Evolutionary conservation across 192 early-diverging fungal species (phyloP).

Genomic region (Rhizophagus sp.): DNA sequence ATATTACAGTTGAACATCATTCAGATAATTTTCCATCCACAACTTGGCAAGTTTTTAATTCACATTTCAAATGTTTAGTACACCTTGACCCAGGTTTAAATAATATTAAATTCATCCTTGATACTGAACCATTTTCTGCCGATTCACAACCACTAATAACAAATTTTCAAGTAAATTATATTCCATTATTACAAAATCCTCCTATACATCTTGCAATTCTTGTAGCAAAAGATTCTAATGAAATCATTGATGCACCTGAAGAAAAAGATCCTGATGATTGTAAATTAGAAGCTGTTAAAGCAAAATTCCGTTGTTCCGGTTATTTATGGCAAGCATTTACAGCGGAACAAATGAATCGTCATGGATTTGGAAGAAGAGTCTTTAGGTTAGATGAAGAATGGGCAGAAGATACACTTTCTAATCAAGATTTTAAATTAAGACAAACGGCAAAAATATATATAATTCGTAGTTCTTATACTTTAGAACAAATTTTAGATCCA

Average conservation of each 20-base stretch:
- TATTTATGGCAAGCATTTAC: slow-evolving; percentile 77
- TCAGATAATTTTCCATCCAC: slow-evolving; percentile 48
- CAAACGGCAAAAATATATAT: slow-evolving; percentile 60
- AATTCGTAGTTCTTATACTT: slow-evolving; percentile 46
- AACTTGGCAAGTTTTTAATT: slow-evolving; percentile 53
- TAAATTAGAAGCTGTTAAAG: slow-evolving; percentile 49
- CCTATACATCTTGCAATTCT: slow-evolving; percentile 60
- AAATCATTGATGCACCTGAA: slow-evolving; percentile 61
- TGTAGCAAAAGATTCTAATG: slow-evolving; percentile 57
- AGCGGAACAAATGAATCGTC: slow-evolving; percentile 67
- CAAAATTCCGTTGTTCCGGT: slow-evolving; percentile 60
- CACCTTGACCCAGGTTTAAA: slow-evolving; percentile 60
- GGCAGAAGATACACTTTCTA: slow-evolving; percentile 53
- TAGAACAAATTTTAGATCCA: slow-evolving; percentile 59
- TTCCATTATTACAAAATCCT: slow-evolving; percentile 54
- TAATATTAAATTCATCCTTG: slow-evolving; percentile 50
- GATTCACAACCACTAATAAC: slow-evolving; percentile 21
- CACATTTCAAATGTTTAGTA: slow-evolving; percentile 61
- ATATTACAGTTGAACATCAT: slow-evolving; percentile 34
- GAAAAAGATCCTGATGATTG: slow-evolving; percentile 47
- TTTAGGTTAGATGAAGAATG: slow-evolving; percentile 64
- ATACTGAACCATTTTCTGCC: slow-evolving; percentile 32
- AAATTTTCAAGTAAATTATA: slow-evolving; percentile 48
- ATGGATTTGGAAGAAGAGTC: slow-evolving; percentile 63
- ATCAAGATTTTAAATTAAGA: slow-evolving; percentile 42